phyloP scores from a whole-genome alignment of 2,329 filamentous ascomycete genomes.

The Aspergillus caelatus region DNA sequence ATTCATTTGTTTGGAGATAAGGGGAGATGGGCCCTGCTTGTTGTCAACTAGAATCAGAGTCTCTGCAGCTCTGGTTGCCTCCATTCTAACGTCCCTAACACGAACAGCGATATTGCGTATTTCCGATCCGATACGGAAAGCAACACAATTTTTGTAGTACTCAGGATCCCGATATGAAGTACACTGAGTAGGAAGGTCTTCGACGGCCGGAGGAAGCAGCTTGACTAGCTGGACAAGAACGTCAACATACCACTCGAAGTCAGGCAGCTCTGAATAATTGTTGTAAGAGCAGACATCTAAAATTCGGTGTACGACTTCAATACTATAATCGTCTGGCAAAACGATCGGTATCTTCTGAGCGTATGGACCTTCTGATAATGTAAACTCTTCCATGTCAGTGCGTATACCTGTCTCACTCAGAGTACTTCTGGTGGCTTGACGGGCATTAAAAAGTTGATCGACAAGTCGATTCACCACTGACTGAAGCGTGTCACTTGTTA shows the following conservation, averaged over 20 bases:
- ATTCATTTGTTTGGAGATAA: constrained; percentile 52
- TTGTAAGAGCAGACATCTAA: constrained; percentile 86
- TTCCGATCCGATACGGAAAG: constrained; percentile 71
- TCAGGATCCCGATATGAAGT: constrained; percentile 15
- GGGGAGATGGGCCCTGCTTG: constrained; percentile 59
- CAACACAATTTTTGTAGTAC: constrained; percentile 26
- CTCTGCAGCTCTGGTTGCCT: constrained; percentile 83
- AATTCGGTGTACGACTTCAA: constrained; percentile 80
- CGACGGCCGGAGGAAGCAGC: constrained; percentile 48
- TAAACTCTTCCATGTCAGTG: constrained; percentile 8
- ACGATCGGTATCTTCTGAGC: not conserved
- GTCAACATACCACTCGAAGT: constrained; percentile 98
- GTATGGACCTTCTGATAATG: not conserved
- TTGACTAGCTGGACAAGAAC: constrained; percentile 83
- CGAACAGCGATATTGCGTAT: constrained; percentile 89
- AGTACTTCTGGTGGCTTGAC: constrained; percentile 52
- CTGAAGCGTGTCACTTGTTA: constrained; percentile 81
- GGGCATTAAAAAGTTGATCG: constrained; percentile 74
- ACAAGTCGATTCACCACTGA: constrained; percentile 84
- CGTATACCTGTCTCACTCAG: constrained; percentile 30
- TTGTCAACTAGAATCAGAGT: constrained; percentile 66
- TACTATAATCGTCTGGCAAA: constrained; percentile 81
- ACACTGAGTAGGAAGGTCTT: constrained; percentile 25
- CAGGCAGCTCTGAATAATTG: constrained; percentile 80
- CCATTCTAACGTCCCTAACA: constrained; percentile 77